Base-by-base conservation (phyloP, 2,329 filamentous ascomycete genomes). In the Nemania diffusa region DNA sequence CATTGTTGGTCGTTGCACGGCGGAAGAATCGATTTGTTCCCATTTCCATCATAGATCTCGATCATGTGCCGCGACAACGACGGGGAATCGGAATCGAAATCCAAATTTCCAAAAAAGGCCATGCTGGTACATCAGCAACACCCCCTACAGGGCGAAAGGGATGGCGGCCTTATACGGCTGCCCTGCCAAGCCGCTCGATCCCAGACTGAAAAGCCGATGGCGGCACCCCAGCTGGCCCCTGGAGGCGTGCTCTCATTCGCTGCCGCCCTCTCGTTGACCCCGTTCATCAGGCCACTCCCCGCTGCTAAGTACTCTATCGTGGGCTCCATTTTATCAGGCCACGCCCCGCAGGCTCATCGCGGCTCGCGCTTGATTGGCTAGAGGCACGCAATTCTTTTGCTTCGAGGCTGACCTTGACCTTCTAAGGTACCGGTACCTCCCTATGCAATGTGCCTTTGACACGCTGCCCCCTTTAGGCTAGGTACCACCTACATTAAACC, bases 131-230 rank as follows among this genome's bases (percentile, higher is more conserved):
- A n/a, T 59, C 20, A 24, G 27, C 57, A n/a, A 50, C 40, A 55
- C 27, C 22, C 37, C 17, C 52, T 53, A 27, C 37, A 55, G 26
- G 58, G n/a, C 40, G 17, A 26, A 50, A 32, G 48, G 46, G 50
- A 52, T 59, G 58, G 51, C 11, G 29, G 50, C 58, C 51, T 52
- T 52, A 64, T 55, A 57, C 62, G 59, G 51, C 59, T 65, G 69
- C 64, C 58, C 57, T 64, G 73, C 70, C 73, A 74, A 74, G 71
- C 70, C 67, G 46, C 61, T 71, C 75, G 74, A 76, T 77, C 73
- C 71, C 70, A 60, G 68, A 65, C 75, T 68, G 57, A 75, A 76
- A 73, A 58, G 69, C 73, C 75, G 75, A 76, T 76, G 73, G 71
- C 71, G 60, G 67, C 64, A 74, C 67, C 72, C 72, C 44, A 44